A percentile compares a stretch with the other conserved stretches of the same genome.
phyloP scores from a whole-genome alignment of 2,329 filamentous ascomycete species.

The Amylocarpus encephaloides region DNA sequence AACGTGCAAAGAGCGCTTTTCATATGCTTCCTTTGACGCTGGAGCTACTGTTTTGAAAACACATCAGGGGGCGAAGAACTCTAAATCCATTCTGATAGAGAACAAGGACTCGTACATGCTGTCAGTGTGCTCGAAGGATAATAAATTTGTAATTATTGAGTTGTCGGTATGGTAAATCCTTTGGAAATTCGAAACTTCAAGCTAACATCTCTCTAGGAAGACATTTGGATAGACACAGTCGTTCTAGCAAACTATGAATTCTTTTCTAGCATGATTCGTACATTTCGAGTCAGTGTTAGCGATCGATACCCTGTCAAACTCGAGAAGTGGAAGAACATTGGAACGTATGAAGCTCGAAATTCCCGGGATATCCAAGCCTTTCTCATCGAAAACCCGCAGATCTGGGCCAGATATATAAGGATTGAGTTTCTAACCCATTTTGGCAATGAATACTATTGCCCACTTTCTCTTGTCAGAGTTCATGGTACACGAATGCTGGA shows the following conservation, averaged over 20 bases:
- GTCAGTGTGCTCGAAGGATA: constrained; percentile 76
- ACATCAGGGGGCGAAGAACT: constrained; percentile 77
- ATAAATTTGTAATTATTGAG: constrained; percentile 93
- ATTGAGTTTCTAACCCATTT: constrained; percentile 92
- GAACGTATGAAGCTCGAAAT: constrained; percentile 85
- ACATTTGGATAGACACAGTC: constrained; percentile 81
- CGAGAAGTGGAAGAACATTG: constrained; percentile 86
- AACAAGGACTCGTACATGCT: constrained; percentile 99
- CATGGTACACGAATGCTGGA: constrained; percentile 92
- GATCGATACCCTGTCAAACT: constrained; percentile 90
- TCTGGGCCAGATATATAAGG: constrained; percentile 89
- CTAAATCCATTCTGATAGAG: constrained; percentile 83
- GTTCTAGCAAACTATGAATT: constrained; percentile 99
- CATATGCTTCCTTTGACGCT: constrained; percentile 95
- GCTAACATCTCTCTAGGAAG: constrained; percentile 32
- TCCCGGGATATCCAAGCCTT: constrained; percentile 93
- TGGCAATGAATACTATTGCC: constrained; percentile 95
- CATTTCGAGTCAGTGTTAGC: constrained; percentile 85
- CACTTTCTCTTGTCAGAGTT: constrained; percentile 80
- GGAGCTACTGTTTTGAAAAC: constrained; percentile 91
- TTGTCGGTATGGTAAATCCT: constrained; percentile 64
- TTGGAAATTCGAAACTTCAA: background rate
- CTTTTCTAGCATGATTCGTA: constrained; percentile 93
- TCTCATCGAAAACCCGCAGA: constrained; percentile 85
- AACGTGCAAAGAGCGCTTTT: constrained; percentile 96